Evolutionary conservation across 768 basidiomycete species (phyloP), one percentile per base, ranked within the genome.

Genomic region (Trametopsis cervina): DNA sequence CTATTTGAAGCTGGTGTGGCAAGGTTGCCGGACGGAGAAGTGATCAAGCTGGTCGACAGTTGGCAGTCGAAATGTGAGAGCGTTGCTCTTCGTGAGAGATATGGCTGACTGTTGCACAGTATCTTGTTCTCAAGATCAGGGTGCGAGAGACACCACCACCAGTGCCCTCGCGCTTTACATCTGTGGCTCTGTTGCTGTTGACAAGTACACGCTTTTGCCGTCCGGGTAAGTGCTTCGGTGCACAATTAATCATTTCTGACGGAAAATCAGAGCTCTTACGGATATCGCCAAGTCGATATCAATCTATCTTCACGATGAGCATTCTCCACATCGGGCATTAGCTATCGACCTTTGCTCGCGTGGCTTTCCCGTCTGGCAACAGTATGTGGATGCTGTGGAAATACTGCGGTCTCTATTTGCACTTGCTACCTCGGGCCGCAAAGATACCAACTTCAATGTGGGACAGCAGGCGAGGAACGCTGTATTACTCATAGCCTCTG

Each of bases 341-440:
- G 91, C 89, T 0, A 83, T 96, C 53, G 95, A 98, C 58, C 71
- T 97, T 9, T 92, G 89, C 57, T 84, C 88, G 1, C 81, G 88
- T 39, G 95, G 95, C 0, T 98, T 97, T 61, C 77, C 85, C 39
- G 81, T 94, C 42, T 98, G 94, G 93, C 92, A 96, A 59, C 82
- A 91, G 55, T 92, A 93, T 56, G 75, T 93, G 49, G 93, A 98
- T 55, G 80, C 92, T 0, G 86, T 92, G 72, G 83, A 85, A 50
- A 82, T 96, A 46, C 69, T 98, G 15, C 83, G 95, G 4, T 77
- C 84, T 1, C 73, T 98, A 10, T 95, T 94, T 62, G 73, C 69
- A 15, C 73, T 96, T 21, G 85, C 92, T 0, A 91, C 91, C 2
- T 80, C 69, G 47, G 63, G 74, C 23, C 74, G 77, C 23, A 89